A percentile compares a stretch with the other conserved stretches of the same genome.
Evolutionary conservation across 2,329 filamentous ascomycete species (phyloP).

Genomic region (Trichophyton verrucosum): DNA sequence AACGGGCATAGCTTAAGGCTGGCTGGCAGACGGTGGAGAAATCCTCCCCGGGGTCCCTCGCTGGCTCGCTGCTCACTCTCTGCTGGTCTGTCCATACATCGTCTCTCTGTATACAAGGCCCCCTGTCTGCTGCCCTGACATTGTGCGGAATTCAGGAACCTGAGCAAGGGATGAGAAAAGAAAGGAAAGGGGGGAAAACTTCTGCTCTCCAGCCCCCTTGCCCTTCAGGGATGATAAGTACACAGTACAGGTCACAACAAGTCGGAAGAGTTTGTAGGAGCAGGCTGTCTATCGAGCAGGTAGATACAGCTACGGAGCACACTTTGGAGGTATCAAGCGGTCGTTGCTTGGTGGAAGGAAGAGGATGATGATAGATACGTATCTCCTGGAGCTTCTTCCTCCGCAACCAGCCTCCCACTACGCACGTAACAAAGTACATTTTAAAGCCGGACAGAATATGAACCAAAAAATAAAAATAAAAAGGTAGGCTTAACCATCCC

Average conservation of each 20-base stretch:
- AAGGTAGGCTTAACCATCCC: neutral
- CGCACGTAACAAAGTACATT: neutral
- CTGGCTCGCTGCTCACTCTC: too few relatives aligned
- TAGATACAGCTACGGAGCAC: neutral
- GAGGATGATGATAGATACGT: neutral
- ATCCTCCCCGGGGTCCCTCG: neutral
- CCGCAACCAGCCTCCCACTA: neutral
- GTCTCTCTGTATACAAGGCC: neutral
- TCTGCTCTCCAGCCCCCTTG: neutral
- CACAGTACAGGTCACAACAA: neutral
- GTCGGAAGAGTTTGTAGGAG: neutral
- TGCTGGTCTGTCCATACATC: too few relatives aligned
- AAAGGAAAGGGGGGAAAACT: neutral
- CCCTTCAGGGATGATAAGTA: neutral
- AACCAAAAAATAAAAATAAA: too few relatives aligned
- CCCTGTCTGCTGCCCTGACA: neutral
- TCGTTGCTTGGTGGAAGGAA: neutral
- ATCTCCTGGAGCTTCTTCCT: neutral
- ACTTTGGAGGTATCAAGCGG: neutral
- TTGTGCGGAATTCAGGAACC: neutral
- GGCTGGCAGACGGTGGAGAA: neutral
- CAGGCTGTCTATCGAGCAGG: neutral
- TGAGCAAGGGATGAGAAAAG: neutral
- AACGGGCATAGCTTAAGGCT: neutral
- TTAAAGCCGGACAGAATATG: neutral